These are phyloP conservation scores for Ceratocystis smalleyi DNA, from an alignment of 2,329 filamentous ascomycete species.

Conservation along the genomic window DNA sequence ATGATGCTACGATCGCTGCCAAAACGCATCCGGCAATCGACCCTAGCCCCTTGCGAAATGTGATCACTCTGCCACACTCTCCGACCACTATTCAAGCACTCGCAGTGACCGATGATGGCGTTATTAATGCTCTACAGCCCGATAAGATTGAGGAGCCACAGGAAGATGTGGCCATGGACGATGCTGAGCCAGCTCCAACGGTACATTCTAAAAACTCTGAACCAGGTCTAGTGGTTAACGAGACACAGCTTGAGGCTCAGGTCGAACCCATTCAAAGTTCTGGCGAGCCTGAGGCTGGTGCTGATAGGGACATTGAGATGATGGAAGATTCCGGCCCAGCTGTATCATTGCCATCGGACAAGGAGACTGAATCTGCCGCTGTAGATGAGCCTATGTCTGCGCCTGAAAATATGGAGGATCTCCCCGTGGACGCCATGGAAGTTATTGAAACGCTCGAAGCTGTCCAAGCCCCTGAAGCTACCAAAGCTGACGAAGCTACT, in stretches of 20 bases:
- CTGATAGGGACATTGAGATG: background rate
- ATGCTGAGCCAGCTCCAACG: background rate
- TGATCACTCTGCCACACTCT: constrained; percentile 9
- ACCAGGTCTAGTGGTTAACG: background rate
- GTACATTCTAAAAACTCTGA: background rate
- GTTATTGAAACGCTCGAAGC: too few relatives aligned
- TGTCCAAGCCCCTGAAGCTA: too few relatives aligned
- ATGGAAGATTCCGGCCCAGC: background rate
- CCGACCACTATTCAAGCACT: background rate
- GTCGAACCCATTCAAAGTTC: background rate
- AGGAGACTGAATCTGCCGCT: too few relatives aligned
- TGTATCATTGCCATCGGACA: background rate
- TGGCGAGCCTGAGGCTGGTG: background rate
- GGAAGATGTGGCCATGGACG: constrained; percentile 1
- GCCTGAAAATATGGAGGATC: too few relatives aligned
- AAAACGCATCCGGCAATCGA: constrained; percentile 20
- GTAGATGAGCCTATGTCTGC: too few relatives aligned
- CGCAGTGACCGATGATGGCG: background rate
- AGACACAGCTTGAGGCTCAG: background rate
- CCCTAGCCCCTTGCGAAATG: constrained; percentile 12
- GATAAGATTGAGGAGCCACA: background rate
- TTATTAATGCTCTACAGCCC: background rate
- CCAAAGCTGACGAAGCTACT: too few relatives aligned
- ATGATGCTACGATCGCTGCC: background rate
- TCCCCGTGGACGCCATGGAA: too few relatives aligned